phyloP scores from a whole-genome alignment of 768 basidiomycete genomes.

The Rhodotorula babjevae region DNA sequence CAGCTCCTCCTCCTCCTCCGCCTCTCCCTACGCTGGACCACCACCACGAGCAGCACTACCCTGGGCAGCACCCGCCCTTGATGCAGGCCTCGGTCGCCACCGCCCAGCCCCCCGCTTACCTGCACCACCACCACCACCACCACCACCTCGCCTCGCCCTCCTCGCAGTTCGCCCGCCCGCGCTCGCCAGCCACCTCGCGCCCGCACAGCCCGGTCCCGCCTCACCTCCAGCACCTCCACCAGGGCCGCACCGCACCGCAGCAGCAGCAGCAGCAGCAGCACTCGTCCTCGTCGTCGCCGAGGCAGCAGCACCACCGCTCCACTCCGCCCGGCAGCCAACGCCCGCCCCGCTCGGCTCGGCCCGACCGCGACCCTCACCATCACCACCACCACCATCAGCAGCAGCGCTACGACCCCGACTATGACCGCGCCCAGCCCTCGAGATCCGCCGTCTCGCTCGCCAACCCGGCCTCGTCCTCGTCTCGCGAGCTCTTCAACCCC shows the following conservation, averaged over 20 bases:
- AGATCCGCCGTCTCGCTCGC: not conserved
- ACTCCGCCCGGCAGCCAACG: not conserved
- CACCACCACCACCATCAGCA: not conserved
- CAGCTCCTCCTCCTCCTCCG: no score
- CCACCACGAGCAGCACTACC: no score
- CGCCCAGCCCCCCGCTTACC: not conserved
- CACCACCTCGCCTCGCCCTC: not conserved
- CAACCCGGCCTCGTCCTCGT: not conserved
- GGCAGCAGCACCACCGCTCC: not conserved
- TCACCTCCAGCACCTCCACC: not conserved
- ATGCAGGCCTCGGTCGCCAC: constrained; percentile 7
- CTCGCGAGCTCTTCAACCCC: constrained; percentile 16
- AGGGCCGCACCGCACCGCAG: no score
- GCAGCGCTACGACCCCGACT: constrained; percentile 35
- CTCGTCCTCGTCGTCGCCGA: no score
- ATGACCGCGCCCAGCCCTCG: constrained; percentile 7
- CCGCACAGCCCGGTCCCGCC: not conserved
- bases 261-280: not conserved
- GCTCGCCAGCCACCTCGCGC: not conserved
- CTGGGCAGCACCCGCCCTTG: not conserved
- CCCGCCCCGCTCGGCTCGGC: not conserved
- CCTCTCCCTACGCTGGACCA: no score
- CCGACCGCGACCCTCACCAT: not conserved
- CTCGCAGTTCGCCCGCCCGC: no score
- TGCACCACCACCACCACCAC: not conserved